phyloP scores from a whole-genome alignment of 192 early-diverging fungal genomes.

The Backusella tarrabulga region DNA sequence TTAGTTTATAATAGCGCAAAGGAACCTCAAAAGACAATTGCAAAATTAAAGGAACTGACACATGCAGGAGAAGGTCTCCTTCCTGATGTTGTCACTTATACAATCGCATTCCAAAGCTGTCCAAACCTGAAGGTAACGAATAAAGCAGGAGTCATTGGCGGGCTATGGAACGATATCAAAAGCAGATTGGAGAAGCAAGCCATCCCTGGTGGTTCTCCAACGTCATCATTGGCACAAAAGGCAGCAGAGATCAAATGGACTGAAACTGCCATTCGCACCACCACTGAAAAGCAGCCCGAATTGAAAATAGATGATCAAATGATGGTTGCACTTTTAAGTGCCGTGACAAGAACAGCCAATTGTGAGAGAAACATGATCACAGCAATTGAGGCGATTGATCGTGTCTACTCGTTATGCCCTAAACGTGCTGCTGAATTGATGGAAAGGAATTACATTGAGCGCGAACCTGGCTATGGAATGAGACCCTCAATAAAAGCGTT shows the following conservation, averaged over 20 bases:
- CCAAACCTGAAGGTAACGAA: background rate
- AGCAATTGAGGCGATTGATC: background rate
- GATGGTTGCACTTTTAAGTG: background rate
- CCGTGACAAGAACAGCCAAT: background rate
- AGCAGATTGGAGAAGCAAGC: background rate
- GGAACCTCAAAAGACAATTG: background rate
- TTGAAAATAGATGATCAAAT: constrained; percentile 2
- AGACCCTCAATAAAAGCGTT: background rate
- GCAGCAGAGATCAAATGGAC: background rate
- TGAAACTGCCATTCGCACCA: background rate
- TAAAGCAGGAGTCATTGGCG: background rate
- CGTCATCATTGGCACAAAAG: background rate
- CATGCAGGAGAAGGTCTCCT: background rate
- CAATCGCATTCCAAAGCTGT: constrained; percentile 10
- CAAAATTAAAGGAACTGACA: background rate
- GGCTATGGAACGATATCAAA: background rate
- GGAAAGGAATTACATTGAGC: background rate
- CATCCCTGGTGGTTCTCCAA: too few relatives aligned
- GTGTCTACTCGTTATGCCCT: constrained; percentile 2
- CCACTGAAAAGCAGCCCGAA: background rate
- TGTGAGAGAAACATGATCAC: background rate
- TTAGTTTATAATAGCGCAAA: constrained; percentile 4
- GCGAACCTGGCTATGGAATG: background rate
- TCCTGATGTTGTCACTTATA: constrained; percentile 3
- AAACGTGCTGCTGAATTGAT: background rate